Conservation (phyloP, 352 stramenopile genomes). For the Globisporangium nodosum region DNA sequence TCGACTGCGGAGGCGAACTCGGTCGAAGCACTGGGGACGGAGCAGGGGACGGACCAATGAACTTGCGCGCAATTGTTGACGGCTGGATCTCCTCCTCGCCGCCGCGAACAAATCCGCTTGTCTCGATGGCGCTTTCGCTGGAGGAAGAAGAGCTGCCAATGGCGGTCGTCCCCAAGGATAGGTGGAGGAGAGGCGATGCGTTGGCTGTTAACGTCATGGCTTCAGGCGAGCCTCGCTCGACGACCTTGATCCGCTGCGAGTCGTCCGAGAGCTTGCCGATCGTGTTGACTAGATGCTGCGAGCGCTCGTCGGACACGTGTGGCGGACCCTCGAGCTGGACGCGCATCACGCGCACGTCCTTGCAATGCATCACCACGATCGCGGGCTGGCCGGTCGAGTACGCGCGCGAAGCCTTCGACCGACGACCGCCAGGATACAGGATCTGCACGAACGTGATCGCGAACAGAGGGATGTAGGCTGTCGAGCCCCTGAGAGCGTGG, state of each 20-base stretch:
- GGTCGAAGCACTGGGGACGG: constrained; percentile 39
- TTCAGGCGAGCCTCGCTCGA: constrained; percentile 9
- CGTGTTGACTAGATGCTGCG: constrained; percentile 34
- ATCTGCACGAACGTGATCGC: constrained; percentile 54
- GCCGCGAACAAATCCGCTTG: not conserved
- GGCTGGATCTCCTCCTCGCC: constrained; percentile 1
- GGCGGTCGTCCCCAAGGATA: constrained; percentile 1
- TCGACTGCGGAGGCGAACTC: constrained; percentile 16
- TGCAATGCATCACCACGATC: constrained; percentile 66
- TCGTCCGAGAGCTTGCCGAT: constrained; percentile 56
- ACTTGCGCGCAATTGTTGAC: not conserved
- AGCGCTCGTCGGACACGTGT: constrained; percentile 44
- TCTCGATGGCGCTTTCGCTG: constrained; percentile 6
- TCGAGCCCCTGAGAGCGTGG: constrained; percentile 27
- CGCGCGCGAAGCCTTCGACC: constrained; percentile 43
- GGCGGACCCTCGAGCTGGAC: constrained; percentile 54
- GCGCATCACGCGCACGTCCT: constrained; percentile 68
- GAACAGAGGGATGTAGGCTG: constrained; percentile 76
- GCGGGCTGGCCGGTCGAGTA: constrained; percentile 48
- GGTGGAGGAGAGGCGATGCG: constrained; percentile 1
- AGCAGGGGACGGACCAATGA: constrained; percentile 21
- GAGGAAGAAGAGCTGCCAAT: not conserved
- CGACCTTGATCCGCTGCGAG: constrained; percentile 47
- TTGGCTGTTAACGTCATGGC: not conserved
- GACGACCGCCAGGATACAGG: constrained; percentile 48